These are phyloP conservation scores for Thalassiosira delicatula DNA, from an alignment of 352 stramenopile species.

Conservation along the genomic window DNA sequence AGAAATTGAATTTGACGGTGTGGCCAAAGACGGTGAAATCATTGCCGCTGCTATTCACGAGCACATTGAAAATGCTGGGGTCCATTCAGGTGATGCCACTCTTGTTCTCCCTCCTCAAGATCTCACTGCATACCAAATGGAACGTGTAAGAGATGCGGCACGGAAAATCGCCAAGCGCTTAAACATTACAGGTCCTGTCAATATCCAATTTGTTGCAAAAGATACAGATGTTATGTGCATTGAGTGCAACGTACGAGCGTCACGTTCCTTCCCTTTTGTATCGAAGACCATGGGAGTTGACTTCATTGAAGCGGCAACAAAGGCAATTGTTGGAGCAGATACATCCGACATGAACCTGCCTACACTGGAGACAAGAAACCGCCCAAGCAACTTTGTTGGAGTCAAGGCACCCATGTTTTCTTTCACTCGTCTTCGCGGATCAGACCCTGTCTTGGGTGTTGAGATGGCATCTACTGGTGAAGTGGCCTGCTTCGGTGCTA, in stretches of 20 bases:
- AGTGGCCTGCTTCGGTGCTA: constrained; percentile 96
- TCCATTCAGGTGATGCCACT: constrained; percentile 91
- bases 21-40: constrained; percentile 88
- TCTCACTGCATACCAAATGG: constrained; percentile 83
- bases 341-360: constrained; percentile 98
- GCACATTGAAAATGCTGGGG: constrained; percentile 93
- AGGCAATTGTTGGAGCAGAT: constrained; percentile 89
- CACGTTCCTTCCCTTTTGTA: constrained; percentile 93
- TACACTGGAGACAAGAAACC: constrained; percentile 92
- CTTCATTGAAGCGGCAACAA: constrained; percentile 94
- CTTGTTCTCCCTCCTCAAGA: constrained; percentile 89
- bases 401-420: constrained; percentile 98
- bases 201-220: constrained; percentile 95
- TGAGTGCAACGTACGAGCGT: constrained; percentile 94
- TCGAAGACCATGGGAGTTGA: constrained; percentile 94
- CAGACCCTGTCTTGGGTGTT: constrained; percentile 95
- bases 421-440: constrained; percentile 95
- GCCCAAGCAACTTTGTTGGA: constrained; percentile 90
- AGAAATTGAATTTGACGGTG: constrained; percentile 93
- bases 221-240: constrained; percentile 93
- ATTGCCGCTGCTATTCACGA: constrained; percentile 91
- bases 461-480: constrained; percentile 98
- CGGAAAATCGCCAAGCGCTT: constrained; percentile 92
- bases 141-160: constrained; percentile 85
- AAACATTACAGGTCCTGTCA: constrained; percentile 95